Conservation (phyloP, 2,329 filamentous ascomycete genomes). For the Elsinoe fawcettii region DNA sequence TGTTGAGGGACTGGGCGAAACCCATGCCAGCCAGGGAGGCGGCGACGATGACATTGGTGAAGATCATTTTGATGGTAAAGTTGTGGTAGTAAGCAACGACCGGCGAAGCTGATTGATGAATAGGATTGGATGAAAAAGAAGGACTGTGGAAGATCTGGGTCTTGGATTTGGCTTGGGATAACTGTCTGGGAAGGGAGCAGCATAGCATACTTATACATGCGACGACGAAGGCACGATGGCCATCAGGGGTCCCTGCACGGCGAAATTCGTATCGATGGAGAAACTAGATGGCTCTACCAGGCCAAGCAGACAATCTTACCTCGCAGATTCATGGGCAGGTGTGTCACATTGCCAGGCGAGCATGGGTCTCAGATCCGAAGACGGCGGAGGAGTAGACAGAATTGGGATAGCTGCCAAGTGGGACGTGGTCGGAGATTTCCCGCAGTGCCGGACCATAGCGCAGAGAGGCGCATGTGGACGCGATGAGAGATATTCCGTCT, state of each 20-base stretch:
- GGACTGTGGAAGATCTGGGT: constrained; percentile 10
- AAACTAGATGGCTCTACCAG: constrained; percentile 1
- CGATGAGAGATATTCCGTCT: constrained; percentile 9
- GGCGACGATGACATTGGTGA: constrained; percentile 17
- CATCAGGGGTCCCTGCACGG: constrained; percentile 1
- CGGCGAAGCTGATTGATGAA: constrained; percentile 3
- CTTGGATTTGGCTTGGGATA: constrained; percentile 7
- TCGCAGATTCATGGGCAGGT: constrained; percentile 2
- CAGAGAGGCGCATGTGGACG: background rate
- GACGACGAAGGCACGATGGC: background rate
- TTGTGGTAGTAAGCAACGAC: background rate
- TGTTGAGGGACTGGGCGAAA: constrained; percentile 29
- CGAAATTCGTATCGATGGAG: constrained; percentile 10
- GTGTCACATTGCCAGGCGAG: constrained; percentile 4
- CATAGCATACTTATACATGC: background rate
- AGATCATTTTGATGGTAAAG: constrained; percentile 11
- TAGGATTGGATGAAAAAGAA: background rate
- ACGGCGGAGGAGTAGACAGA: background rate
- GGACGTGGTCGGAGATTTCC: background rate
- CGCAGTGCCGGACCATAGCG: background rate
- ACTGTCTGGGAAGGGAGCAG: constrained; percentile 1
- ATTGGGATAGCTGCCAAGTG: background rate
- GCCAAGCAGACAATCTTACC: constrained; percentile 7
- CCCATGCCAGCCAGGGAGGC: constrained; percentile 24
- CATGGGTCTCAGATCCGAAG: background rate